These are phyloP conservation scores for Chloris gayana DNA, from an alignment of 176 grass and related monocot species.

Conservation along the genomic window DNA sequence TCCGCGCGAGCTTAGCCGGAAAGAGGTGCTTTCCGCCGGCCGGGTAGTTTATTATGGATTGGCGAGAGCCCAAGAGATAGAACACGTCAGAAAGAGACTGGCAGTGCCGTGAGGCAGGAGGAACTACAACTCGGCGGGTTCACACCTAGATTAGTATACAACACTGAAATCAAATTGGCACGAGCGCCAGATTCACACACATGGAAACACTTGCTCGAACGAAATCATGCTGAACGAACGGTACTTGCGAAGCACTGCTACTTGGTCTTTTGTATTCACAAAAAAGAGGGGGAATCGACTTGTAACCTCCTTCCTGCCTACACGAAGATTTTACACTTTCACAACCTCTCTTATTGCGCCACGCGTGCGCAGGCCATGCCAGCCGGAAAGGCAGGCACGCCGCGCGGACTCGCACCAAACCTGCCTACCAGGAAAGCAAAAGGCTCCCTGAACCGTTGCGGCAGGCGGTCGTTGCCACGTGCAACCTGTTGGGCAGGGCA, in stretches of 20 bases:
- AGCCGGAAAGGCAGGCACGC: neutral
- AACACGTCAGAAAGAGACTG: too few species aligned
- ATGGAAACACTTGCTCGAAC: too few species aligned
- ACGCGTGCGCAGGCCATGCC: neutral
- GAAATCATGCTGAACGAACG: too few species aligned
- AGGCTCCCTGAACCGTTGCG: neutral
- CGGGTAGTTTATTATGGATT: too few species aligned
- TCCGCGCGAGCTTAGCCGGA: too few species aligned
- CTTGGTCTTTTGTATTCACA: neutral
- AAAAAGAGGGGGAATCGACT: neutral
- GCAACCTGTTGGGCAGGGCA: slow-evolving; percentile 18
- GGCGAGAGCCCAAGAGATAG: too few species aligned
- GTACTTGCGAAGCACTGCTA: neutral
- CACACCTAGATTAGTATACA: too few species aligned
- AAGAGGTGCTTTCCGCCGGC: too few species aligned
- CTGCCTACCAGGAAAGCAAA: neutral
- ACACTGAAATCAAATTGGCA: too few species aligned
- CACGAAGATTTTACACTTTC: neutral
- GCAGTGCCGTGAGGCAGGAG: too few species aligned
- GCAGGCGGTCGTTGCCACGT: neutral
- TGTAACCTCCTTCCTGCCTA: neutral
- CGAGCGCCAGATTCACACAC: too few species aligned
- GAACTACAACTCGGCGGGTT: neutral
- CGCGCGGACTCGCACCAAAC: neutral
- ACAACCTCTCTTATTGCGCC: neutral